Base-by-base conservation (phyloP, 306 rosid genomes). In the Vicia villosa region DNA sequence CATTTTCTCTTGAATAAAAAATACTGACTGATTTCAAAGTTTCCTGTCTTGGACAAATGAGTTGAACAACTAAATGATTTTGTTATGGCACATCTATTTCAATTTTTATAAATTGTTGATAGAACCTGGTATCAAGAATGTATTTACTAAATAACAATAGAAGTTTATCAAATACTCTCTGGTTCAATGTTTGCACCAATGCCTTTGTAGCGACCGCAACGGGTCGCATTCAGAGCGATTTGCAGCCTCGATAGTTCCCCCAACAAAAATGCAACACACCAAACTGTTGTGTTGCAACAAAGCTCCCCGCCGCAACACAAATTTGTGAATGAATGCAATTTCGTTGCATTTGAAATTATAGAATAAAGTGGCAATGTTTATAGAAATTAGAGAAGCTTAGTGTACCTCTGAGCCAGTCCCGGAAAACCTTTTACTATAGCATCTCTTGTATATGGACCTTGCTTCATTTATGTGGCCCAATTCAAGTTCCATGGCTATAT, bases 371-470 rank as follows among this genome's bases (percentile, higher is more conserved):
- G 37, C 46, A 74, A 34, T 36, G 16, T 57, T 72, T 5, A 4
- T 36, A 21, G 36, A 70, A 42, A 72, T 28, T 78, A 14, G 34
- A 49, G 43, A 61, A 65, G 45, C 57, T 56, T 21, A 41, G 7
- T 42, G 59, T 86, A 93, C 98, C 98, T 88, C 97, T 70, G 97
- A 88, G 60, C 97, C 97, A 74, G 83, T 84, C 74, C 90, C 89
- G 0, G 80, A 54, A 74, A 94, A 83, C 80, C 88, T 88, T 76
- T 91, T 91, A 81, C 88, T 81, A 74, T 87, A 91, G 84, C 97
- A 94, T 78, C 90, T 87, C 83, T 81, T 94, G 73, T 88, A 94
- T 75, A 91, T 42, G 73, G 97, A 84, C 69, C 97, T 85, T 58
- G 97, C 96, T 82, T 83, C 87, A 77, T 77, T 90, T 61, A 79